Base-by-base conservation (phyloP, 2,329 filamentous ascomycete genomes). In the Trichoderma semiorbis region DNA sequence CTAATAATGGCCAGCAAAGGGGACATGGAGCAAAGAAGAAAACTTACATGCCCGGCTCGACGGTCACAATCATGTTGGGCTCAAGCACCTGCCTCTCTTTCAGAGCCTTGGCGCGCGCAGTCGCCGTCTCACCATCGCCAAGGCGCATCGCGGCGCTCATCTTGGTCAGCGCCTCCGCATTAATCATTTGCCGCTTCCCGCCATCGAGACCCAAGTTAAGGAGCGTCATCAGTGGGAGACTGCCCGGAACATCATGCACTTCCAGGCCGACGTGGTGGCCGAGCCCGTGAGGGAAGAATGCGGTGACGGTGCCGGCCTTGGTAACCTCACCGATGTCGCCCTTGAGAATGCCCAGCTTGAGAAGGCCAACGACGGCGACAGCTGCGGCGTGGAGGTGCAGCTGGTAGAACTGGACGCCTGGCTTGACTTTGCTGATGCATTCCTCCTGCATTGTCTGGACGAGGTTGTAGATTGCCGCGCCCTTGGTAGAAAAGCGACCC, bases 371-470 rank as follows among this genome's bases (percentile, higher is more conserved):
- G 32, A 93, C 89, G 3, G 92, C 93, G 26, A 97, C 88, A 43
- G 88, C 84, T 65, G 92, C 91, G 1, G 95, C 94, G 73, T 90
- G 85, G 3, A 91, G 83, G 77, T 97, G 92, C 18, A 97, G 86
- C 75, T 91, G 86, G 64, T 91, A 87, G 85, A 91, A 97, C 36
- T 87, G 81, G 1, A 90, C 88, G 3, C 92, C 93, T 0, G 92
- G 92, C 53, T 86, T 86, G 26, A 97, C 84, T 75, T 88, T 85
- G 7, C 84, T 83, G 77, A 97, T 92, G 75, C 92, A 94, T 69
- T 89, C 86, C 8, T 87, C 84, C 81, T 97, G 95, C 94, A 98
- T 97, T 72, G 87, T 84, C 75, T 92, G 85, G 4, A 97, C 95
- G 30, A 96, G 85, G 60, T 88, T 85, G 79, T 98, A 95, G 67